phyloP scores from a whole-genome alignment of 2,329 filamentous ascomycete species.

The Geosmithia morbida region DNA sequence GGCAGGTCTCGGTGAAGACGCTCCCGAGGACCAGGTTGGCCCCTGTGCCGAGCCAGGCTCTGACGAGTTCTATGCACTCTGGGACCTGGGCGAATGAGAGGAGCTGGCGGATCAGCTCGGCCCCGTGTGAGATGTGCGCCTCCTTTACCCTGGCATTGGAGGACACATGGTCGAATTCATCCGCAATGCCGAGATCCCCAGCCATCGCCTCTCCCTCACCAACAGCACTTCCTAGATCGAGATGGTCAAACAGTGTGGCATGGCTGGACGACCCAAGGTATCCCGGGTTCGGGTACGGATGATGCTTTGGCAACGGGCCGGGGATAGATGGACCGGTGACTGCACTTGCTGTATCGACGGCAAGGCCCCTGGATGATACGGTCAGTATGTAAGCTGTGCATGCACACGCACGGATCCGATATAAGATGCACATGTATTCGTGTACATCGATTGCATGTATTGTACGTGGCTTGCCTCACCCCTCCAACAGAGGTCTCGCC shows the following conservation, averaged over 20 bases:
- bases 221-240: no score
- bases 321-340: constrained; percentile 4
- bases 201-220: not conserved
- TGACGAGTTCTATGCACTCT: constrained; percentile 2
- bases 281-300: constrained; percentile 9
- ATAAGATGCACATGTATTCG: no score
- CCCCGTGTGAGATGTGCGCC: constrained; percentile 2
- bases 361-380: no score
- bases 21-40: constrained; percentile 3
- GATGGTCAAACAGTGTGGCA: no score
- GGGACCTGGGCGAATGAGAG: constrained; percentile 1
- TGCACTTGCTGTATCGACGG: no score
- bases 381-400: no score
- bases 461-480: no score
- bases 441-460: no score
- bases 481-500: no score
- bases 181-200: constrained; percentile 1
- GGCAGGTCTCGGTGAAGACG: constrained; percentile 2
- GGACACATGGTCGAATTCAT: constrained; percentile 5
- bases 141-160: constrained; percentile 1
- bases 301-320: constrained; percentile 1
- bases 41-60: constrained; percentile 3
- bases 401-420: no score
- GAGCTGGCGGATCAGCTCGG: constrained; percentile 2
- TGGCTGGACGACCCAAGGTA: constrained; percentile 9